Evolutionary conservation across 202 grass and related monocot species (phyloP).

Genomic region (Setaria italica): DNA sequence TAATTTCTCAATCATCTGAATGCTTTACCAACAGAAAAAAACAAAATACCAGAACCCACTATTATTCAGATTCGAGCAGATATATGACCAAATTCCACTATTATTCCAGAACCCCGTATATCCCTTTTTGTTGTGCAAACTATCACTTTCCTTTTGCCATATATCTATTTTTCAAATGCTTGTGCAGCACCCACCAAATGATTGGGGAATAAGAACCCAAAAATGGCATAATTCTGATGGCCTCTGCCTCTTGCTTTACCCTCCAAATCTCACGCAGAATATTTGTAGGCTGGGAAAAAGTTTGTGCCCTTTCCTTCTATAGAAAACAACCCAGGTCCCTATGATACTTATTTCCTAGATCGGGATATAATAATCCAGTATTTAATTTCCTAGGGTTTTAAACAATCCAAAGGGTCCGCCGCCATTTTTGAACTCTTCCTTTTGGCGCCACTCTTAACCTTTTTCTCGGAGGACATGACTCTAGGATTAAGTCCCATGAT

Average conservation of each 20-base stretch:
- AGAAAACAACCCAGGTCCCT: constrained; percentile 29
- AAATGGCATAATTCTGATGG: constrained; percentile 26
- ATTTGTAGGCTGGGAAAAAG: constrained; percentile 45
- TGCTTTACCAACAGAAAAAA: constrained; percentile 24
- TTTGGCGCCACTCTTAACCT: constrained; percentile 2
- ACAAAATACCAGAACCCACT: constrained; percentile 14
- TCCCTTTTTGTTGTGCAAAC: constrained; percentile 16
- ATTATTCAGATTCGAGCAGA: constrained; percentile 9
- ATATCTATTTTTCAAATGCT: neutral
- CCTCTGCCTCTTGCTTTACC: constrained; percentile 20
- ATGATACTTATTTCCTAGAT: constrained; percentile 25
- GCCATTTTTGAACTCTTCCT: constrained; percentile 33
- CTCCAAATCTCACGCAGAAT: constrained; percentile 44
- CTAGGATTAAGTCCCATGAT: neutral
- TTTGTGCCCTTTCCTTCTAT: constrained; percentile 41
- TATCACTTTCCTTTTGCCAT: neutral
- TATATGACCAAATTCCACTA: neutral
- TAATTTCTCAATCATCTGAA: constrained; percentile 11
- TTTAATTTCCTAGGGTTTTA: neutral
- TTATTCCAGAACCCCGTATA: constrained; percentile 34
- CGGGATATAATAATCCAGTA: constrained; percentile 3
- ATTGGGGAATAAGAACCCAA: constrained; percentile 41
- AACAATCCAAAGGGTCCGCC: constrained; percentile 10
- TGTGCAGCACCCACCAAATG: constrained; percentile 28
- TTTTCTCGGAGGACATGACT: constrained; percentile 1